Conservation (phyloP, 2,329 filamentous ascomycete species). For the Monosporascus ibericus region DNA sequence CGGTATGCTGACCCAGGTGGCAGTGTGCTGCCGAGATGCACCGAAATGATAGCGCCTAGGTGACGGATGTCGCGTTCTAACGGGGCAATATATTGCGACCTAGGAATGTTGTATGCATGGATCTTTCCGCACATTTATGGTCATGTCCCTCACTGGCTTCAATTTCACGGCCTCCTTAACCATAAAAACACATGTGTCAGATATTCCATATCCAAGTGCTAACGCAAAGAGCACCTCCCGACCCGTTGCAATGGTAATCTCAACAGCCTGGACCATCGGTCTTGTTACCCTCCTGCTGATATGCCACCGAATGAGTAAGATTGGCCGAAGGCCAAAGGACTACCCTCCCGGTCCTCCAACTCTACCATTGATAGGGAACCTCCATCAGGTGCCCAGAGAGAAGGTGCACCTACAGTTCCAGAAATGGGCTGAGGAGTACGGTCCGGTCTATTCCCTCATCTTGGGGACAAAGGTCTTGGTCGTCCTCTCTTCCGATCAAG, state of each 20-base stretch:
- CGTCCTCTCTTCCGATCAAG: slow-evolving; percentile 37
- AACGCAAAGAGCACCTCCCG: too few relatives aligned
- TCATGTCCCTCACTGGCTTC: too few relatives aligned
- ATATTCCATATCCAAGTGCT: too few relatives aligned
- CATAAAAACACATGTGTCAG: too few relatives aligned
- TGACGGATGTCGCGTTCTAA: too few relatives aligned
- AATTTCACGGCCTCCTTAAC: too few relatives aligned
- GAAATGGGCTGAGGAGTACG: slow-evolving; percentile 47
- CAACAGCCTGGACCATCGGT: neutral
- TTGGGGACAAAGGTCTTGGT: slow-evolving; percentile 41
- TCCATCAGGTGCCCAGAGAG: slow-evolving; percentile 40
- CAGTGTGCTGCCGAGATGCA: too few relatives aligned
- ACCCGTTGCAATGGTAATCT: neutral
- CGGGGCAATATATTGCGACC: too few relatives aligned
- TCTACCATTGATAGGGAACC: slow-evolving; percentile 43
- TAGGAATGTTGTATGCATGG: too few relatives aligned
- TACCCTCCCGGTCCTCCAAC: slow-evolving; percentile 46
- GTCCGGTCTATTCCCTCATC: slow-evolving; percentile 45
- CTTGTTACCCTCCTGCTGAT: neutral
- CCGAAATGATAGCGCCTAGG: too few relatives aligned
- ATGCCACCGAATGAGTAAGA: slow-evolving; percentile 7
- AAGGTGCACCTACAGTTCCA: slow-evolving; percentile 40
- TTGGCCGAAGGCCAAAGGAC: slow-evolving; percentile 23
- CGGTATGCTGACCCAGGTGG: too few relatives aligned
- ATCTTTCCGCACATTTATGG: too few relatives aligned